Base-by-base conservation (phyloP, 129 eudicot genomes). In the Dittrichia graveolens region DNA sequence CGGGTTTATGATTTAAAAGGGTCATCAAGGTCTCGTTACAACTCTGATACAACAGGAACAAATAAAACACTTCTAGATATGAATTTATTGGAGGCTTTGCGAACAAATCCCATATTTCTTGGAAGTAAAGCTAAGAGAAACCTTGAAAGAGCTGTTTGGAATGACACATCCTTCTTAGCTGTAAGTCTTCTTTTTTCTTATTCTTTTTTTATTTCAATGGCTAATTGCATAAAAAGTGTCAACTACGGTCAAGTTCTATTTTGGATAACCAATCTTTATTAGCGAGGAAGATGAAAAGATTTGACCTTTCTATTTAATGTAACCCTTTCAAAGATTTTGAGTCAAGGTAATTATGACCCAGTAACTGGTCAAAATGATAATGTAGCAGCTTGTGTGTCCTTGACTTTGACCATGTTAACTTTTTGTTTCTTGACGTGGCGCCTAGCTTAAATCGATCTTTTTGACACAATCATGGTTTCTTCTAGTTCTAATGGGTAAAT, bases 101-200 rank as follows among this genome's bases (percentile, higher is more conserved):
- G 90, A 6, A 86, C 97, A 42, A 83, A 79, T 61, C 97, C 99
- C 11, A 95, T 95, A 18, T 95, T 95, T 81, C 91, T 90, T 63
- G 91, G 94, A 52, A 84, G 94, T 85, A 95, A 95, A 71, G 93
- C 97, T 3, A 95, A 95, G 74, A 77, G 97, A 78, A 84, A 67
- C 57, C 83, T 95, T 2, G 99, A 95, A 79, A 82, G 99, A 86
- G 94, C 97, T 8, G 94, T 95, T 48, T 95, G 99, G 99, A 95
- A 95, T 18, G 99, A 95, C 73, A 90, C 97, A 6, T 84, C 97
- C 18, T 95, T 95, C 71, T 67, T 95, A 60, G 97, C 99, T 37
- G 98, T 94, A 84, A 87, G 86, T 48, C 50, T 34, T 7, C 13
- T 35, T 19, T 7, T 10, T 31, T 15, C 34, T 9, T 24, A 0